Base-by-base conservation (phyloP, 805 yeast genomes). In the Ogataea pignaliae region DNA sequence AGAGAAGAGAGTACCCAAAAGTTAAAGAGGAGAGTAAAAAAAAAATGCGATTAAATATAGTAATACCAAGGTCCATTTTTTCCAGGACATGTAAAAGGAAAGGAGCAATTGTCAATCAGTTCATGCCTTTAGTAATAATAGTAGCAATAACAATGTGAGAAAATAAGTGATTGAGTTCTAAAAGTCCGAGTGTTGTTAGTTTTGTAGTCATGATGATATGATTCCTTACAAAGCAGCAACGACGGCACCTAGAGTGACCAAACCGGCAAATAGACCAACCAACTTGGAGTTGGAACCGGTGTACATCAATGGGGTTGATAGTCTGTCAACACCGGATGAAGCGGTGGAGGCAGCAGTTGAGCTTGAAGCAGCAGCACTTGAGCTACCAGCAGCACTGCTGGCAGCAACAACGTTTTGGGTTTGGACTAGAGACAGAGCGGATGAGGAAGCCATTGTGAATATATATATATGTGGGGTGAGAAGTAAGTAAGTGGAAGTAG, bases 241-340 rank as follows among this genome's bases (percentile, higher is more conserved):
- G 30, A 58, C 52, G 28, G 62, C 57, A 41, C 59, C 64, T 40
- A 61, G 41, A 45, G 59, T 53, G 37, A 60, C 44, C 36, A 61
- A 38, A 42, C 63, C 63, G 34, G 59, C 59, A 36, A 60, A 57
- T 29, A 61, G 42, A 39, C 55, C 51, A 21, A 56, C 56, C 32
- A 59, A 45, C 52, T 62, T 62, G 40, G 60, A 41, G 55, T 57
- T 55, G 26, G 65, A 57, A 36, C 61, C 61, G 37, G 59, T 40
- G 58, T 56, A 61, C 41, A 53, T 35, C 36, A 55, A 38, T 45
- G 57, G 57, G 40, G 50, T 42, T 31, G 39, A 14, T 32, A 56
- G 40, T 13, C 51, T 31, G 40, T 50, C 55, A 41, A 57, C 64
- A 48, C 52, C 60, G 34, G 54, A 59, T 17, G 56, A 37, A 2